A percentile compares a stretch with the other conserved stretches of the same genome.
These are phyloP conservation scores for Monilinia fructigena DNA, from an alignment of 2,329 filamentous ascomycete species.

Conservation along the genomic window DNA sequence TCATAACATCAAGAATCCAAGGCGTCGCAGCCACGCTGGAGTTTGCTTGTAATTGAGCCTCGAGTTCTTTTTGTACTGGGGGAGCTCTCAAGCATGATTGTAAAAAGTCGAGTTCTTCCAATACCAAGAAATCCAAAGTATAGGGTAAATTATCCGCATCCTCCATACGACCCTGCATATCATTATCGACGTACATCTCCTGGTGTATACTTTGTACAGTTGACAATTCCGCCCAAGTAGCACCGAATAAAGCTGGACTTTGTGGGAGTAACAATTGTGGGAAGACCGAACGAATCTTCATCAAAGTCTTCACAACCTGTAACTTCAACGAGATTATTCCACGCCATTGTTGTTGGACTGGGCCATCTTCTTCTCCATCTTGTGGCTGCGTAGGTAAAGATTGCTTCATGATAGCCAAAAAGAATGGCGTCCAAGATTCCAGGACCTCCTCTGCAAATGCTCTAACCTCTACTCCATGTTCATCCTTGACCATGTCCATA, in stretches of 20 bases:
- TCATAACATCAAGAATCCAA: conserved; percentile 88
- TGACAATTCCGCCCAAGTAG: conserved; percentile 85
- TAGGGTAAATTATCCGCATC: conserved; percentile 91
- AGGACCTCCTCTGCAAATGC: conserved; percentile 85
- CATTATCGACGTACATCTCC: conserved; percentile 80
- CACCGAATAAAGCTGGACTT: conserved; percentile 77
- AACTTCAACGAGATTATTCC: conserved; percentile 83
- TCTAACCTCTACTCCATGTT: conserved; percentile 83
- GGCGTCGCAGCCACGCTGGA: conserved; percentile 61
- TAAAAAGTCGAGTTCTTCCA: conserved; percentile 94
- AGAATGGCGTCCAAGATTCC: conserved; percentile 84
- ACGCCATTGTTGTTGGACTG: conserved; percentile 67
- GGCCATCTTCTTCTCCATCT: conserved; percentile 55
- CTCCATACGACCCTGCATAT: conserved; percentile 83
- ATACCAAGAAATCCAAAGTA: conserved; percentile 86
- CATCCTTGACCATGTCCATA: conserved; percentile 94
- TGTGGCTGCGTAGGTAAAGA: conserved; percentile 62
- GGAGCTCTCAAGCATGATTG: conserved; percentile 86
- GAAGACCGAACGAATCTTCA: conserved; percentile 85
- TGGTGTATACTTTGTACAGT: conserved; percentile 71
- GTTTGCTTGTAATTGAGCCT: conserved; percentile 67
- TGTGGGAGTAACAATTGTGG: conserved; percentile 78
- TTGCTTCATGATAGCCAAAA: conserved; percentile 74
- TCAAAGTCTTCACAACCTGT: conserved; percentile 89
- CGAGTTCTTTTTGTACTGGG: conserved; percentile 85